Conservation (phyloP, 192 early-diverging fungal species). For the Backusella psychrophila region DNA sequence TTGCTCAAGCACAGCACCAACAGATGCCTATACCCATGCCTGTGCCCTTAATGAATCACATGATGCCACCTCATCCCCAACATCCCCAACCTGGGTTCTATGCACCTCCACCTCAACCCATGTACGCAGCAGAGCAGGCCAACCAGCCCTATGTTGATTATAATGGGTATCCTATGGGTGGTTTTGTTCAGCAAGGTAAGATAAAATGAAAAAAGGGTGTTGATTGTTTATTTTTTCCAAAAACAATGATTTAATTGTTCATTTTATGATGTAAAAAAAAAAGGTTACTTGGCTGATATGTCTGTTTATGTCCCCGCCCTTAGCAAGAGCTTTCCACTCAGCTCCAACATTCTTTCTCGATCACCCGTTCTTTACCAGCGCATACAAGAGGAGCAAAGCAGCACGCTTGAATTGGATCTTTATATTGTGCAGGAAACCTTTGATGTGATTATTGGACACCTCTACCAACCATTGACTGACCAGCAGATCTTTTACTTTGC, state of each 20-base stretch:
- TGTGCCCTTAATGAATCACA: slow-evolving; percentile 10
- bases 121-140: not conserved
- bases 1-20: not conserved
- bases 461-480: slow-evolving; percentile 1
- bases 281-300: slow-evolving; percentile 26
- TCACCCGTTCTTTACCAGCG: slow-evolving; percentile 20
- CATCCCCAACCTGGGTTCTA: slow-evolving; percentile 14
- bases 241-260: not conserved
- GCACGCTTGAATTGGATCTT: slow-evolving; percentile 5
- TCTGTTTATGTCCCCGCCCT: slow-evolving; percentile 14
- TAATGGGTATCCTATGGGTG: not conserved
- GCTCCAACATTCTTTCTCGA: slow-evolving; percentile 17
- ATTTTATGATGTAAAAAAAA: not conserved
- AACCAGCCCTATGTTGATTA: slow-evolving; percentile 6
- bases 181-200: not conserved
- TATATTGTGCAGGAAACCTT: slow-evolving; percentile 13
- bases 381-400: not conserved
- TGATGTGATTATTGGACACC: slow-evolving; percentile 10
- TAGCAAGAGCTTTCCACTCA: slow-evolving; percentile 16
- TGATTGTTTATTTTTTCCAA: not conserved
- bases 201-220: not conserved
- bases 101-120: slow-evolving; percentile 9
- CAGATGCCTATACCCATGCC: slow-evolving; percentile 21
- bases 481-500: not conserved
- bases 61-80: slow-evolving; percentile 13